Evolutionary conservation across 2,329 filamentous ascomycete species (phyloP).

Genomic region (Clonostachys rosea): DNA sequence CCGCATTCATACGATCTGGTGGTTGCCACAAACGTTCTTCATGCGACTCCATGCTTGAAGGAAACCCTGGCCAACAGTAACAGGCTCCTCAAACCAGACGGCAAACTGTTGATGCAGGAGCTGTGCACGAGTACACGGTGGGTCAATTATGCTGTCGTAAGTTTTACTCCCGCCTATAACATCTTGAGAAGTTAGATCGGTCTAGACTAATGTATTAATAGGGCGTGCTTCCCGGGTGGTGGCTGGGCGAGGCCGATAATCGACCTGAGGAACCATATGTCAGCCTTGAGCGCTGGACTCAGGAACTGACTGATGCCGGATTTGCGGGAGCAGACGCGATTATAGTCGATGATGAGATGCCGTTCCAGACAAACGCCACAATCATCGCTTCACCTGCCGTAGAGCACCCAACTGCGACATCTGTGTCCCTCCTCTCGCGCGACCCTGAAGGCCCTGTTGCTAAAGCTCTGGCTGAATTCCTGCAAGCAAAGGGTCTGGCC

Average conservation of each 20-base stretch:
- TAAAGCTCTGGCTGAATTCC: too few relatives aligned
- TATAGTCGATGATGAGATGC: not conserved
- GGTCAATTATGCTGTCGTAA: not conserved
- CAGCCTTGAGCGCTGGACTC: slow-evolving; percentile 13
- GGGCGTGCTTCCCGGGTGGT: slow-evolving; percentile 17
- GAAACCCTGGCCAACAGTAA: slow-evolving; percentile 13
- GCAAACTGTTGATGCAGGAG: slow-evolving; percentile 9
- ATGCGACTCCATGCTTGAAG: slow-evolving; percentile 15
- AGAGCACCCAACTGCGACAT: too few relatives aligned
- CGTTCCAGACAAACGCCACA: not conserved
- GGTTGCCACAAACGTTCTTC: slow-evolving; percentile 19
- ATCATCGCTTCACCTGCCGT: too few relatives aligned
- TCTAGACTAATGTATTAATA: too few relatives aligned
- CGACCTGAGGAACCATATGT: slow-evolving; percentile 16
- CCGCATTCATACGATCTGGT: slow-evolving; percentile 17
- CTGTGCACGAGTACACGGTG: not conserved
- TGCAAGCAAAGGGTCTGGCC: too few relatives aligned
- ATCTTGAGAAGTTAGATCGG: too few relatives aligned
- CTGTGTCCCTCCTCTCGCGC: too few relatives aligned
- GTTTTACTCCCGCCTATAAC: too few relatives aligned
- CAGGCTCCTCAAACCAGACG: slow-evolving; percentile 15
- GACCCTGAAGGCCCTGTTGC: too few relatives aligned
- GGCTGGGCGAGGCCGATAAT: slow-evolving; percentile 20
- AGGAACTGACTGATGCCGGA: slow-evolving; percentile 14
- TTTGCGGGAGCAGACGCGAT: slow-evolving; percentile 8